Evolutionary conservation across 352 stramenopile species (phyloP).

Genomic region (Phytophthora sojae): DNA sequence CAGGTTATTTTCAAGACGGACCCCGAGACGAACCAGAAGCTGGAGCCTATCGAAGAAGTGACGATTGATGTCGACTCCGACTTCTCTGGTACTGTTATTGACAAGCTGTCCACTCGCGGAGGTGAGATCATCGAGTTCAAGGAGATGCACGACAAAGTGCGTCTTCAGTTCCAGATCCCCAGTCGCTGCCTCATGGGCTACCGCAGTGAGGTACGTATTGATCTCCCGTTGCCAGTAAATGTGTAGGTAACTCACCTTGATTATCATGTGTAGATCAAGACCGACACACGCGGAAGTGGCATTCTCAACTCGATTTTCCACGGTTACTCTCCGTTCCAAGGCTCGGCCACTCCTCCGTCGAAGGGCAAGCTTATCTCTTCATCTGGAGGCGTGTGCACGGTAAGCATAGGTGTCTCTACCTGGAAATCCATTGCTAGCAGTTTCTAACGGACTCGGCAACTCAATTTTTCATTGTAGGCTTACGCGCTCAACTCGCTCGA

Average conservation of each 20-base stretch:
- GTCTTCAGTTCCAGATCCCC: conserved; percentile 97
- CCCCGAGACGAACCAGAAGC: conserved; percentile 86
- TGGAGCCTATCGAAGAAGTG: conserved; percentile 93
- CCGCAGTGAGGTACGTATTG: conserved; percentile 74
- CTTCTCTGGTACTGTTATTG: conserved; percentile 97
- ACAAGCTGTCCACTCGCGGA: conserved; percentile 95
- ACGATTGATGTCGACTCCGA: conserved; percentile 97
- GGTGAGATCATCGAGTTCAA: conserved; percentile 94
- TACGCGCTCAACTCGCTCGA: conserved; percentile 95
- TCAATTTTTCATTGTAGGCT: conserved; percentile 37
- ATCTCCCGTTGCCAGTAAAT: neutral
- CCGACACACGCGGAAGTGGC: conserved; percentile 94
- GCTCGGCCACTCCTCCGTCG: conserved; percentile 70
- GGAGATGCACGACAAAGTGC: conserved; percentile 93
- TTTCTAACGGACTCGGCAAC: neutral
- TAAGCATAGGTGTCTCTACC: conserved; percentile 20
- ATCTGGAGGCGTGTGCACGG: conserved; percentile 70
- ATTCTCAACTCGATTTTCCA: conserved; percentile 98
- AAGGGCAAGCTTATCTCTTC: conserved; percentile 90
- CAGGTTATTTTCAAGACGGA: conserved; percentile 94
- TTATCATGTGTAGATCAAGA: conserved; percentile 88
- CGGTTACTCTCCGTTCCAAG: conserved; percentile 92
- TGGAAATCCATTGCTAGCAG: neutral
- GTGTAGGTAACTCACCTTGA: conserved; percentile 11
- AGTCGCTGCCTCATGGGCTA: conserved; percentile 97